phyloP scores from a whole-genome alignment of 306 rosid species.

The Corylus americana region DNA sequence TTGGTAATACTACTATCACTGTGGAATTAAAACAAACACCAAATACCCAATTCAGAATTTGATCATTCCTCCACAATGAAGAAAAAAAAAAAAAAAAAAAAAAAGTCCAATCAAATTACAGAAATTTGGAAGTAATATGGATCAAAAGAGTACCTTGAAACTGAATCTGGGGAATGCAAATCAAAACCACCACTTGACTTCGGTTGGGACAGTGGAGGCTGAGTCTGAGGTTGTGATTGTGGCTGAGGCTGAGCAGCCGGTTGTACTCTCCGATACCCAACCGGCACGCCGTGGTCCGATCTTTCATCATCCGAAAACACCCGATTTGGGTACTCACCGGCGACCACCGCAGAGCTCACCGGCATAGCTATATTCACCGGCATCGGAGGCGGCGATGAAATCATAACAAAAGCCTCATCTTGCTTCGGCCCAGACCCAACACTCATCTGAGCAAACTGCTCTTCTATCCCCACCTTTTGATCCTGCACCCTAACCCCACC shows the following conservation, averaged over 20 bases:
- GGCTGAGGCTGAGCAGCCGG: slow-evolving; percentile 56
- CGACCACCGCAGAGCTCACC: slow-evolving; percentile 28
- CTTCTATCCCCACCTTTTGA: slow-evolving; percentile 89
- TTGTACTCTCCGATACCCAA: slow-evolving; percentile 54
- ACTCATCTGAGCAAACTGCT: slow-evolving; percentile 83
- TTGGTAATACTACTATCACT: slow-evolving; percentile 78
- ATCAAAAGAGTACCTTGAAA: slow-evolving; percentile 62
- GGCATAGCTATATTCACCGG: slow-evolving; percentile 48
- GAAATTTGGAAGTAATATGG: neutral
- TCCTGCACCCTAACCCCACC: slow-evolving; percentile 58
- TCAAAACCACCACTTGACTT: slow-evolving; percentile 63
- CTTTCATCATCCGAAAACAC: slow-evolving; percentile 83
- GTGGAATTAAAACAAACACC: slow-evolving; percentile 39
- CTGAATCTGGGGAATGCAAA: slow-evolving; percentile 90
- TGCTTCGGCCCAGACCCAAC: slow-evolving; percentile 52
- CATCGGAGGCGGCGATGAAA: slow-evolving; percentile 71
- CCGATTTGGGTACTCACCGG: slow-evolving; percentile 59
- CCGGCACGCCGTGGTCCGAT: slow-evolving; percentile 76
- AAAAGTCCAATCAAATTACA: neutral
- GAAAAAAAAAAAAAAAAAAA: neutral
- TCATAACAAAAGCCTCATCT: slow-evolving; percentile 58
- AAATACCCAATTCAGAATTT: slow-evolving; percentile 36
- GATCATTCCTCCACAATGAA: slow-evolving; percentile 4
- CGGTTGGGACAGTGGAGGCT: slow-evolving; percentile 57
- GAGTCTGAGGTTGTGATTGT: slow-evolving; percentile 36